Base-by-base conservation (phyloP, 1,139 yeast species). In the Debaryomycetaceae sp. region DNA sequence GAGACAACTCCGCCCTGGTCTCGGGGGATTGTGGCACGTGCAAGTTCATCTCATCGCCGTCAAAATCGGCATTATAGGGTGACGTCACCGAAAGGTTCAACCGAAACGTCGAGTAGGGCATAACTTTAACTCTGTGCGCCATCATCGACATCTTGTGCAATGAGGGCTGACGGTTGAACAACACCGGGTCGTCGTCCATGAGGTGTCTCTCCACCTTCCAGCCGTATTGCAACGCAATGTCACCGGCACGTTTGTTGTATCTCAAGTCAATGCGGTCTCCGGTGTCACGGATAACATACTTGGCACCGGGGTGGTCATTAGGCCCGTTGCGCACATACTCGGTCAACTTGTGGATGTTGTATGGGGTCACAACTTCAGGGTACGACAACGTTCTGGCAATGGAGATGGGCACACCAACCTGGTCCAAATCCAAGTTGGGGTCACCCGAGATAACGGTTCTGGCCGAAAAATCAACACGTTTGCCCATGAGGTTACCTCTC, bases 361-460 rank as follows among this genome's bases (percentile, higher is more conserved):
- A 93, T 7, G 97, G 98, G 2, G 99, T 91, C 20, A 91, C 98
- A 36, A 89, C 83, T 59, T 91, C 99, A 9, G 99, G 99, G 51
- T 93, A 91, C 0, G 96, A 81, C 43, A 91, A 68, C 2, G 97
- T 91, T 54, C 93, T 78, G 3, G 99, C 98, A 59, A 91, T 91
- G 29, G 95, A 83, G 47, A 85, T 79, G 33, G 99, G 99, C 9
- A 91, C 98, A 66, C 98, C 99, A 38, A 91, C 98, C 65, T 91
- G 97, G 58, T 93, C 98, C 47, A 93, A 73, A 50, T 91, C 97
- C 49, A 91, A 72, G 51, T 93, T 93, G 25, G 99, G 99, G 56
- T 93, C 99, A 74, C 98, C 98, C 10, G 97, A 88, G 67, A 91
- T 91, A 52, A 93, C 99, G 1, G 98, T 91, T 71, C 98, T 89